phyloP scores from a whole-genome alignment of 345 rosid genomes.

The Populus ilicifolia region DNA sequence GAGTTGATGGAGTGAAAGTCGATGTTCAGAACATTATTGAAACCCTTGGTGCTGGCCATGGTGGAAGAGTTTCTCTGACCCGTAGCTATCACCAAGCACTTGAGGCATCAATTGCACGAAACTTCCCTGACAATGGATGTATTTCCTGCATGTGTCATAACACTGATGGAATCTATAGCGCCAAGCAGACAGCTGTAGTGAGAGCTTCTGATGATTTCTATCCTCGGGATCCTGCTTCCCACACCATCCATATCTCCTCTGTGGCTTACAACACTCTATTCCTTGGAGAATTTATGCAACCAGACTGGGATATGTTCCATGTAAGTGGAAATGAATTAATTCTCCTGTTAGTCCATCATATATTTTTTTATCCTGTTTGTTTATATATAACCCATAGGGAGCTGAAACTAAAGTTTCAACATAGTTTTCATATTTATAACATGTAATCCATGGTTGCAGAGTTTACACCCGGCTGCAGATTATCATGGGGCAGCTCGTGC shows the following conservation, averaged over 20 bases:
- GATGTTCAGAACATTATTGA: conserved; percentile 95
- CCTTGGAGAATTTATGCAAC: conserved; percentile 98
- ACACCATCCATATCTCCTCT: conserved; percentile 86
- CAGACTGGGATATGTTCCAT: conserved; percentile 99
- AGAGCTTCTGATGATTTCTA: conserved; percentile 97
- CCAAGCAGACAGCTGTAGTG: conserved; percentile 85
- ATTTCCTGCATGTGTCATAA: conserved; percentile 97
- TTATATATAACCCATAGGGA: not conserved
- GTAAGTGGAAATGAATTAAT: conserved; percentile 42
- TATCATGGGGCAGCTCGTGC: conserved; percentile 98
- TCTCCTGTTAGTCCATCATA: not conserved
- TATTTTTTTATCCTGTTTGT: not conserved
- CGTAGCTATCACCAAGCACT: conserved; percentile 81
- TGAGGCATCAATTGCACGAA: conserved; percentile 78
- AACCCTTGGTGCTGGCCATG: conserved; percentile 93
- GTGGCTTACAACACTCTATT: conserved; percentile 89
- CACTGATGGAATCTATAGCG: conserved; percentile 88
- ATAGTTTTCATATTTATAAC: not conserved
- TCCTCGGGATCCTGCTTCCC: conserved; percentile 94
- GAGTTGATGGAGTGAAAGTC: conserved; percentile 95
- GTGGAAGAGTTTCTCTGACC: conserved; percentile 92
- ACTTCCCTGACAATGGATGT: conserved; percentile 89
- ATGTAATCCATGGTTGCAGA: conserved; percentile 43
- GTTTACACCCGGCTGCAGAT: conserved; percentile 91
- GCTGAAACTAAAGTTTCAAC: not conserved